Conservation (phyloP, 2,329 filamentous ascomycete genomes). For the Lachnellula hyalina region DNA sequence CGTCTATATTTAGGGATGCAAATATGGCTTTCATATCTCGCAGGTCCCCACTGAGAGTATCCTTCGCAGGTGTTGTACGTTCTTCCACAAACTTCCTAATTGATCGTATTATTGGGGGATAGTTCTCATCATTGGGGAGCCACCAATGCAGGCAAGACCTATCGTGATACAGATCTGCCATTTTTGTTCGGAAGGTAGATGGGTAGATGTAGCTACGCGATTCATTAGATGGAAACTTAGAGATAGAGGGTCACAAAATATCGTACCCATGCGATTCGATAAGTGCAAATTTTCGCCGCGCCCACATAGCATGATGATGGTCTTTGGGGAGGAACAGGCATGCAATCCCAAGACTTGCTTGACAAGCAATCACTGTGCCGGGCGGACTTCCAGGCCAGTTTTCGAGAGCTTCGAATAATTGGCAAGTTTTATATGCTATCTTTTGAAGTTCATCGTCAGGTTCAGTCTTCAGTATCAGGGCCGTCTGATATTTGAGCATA, state of each 20-base stretch:
- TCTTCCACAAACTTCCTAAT: constrained; percentile 80
- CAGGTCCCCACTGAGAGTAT: constrained; percentile 57
- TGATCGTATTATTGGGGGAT: constrained; percentile 66
- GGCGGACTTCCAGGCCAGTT: constrained; percentile 64
- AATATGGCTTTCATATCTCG: constrained; percentile 73
- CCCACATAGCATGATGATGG: constrained; percentile 68
- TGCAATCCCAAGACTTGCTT: constrained; percentile 71
- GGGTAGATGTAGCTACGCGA: constrained; percentile 76
- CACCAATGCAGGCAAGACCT: constrained; percentile 76
- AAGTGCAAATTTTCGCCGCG: constrained; percentile 69
- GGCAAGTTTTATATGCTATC: constrained; percentile 65
- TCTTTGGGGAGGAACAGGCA: constrained; percentile 77
- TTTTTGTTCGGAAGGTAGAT: constrained; percentile 63
- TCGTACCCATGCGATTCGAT: constrained; percentile 76
- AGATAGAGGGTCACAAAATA: constrained; percentile 1
- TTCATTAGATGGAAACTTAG: constrained; percentile 5
- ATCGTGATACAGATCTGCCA: constrained; percentile 71
- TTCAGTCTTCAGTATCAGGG: constrained; percentile 45
- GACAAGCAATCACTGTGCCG: constrained; percentile 66
- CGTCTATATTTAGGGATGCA: constrained; percentile 52
- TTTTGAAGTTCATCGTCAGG: constrained; percentile 49
- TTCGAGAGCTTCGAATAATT: constrained; percentile 74
- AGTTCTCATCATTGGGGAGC: constrained; percentile 77
- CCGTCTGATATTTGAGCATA: constrained; percentile 74
- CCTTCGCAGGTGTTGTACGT: constrained; percentile 56